phyloP scores from a whole-genome alignment of 1,284 basidiomycete species.

The Hymenochaete sp. region DNA sequence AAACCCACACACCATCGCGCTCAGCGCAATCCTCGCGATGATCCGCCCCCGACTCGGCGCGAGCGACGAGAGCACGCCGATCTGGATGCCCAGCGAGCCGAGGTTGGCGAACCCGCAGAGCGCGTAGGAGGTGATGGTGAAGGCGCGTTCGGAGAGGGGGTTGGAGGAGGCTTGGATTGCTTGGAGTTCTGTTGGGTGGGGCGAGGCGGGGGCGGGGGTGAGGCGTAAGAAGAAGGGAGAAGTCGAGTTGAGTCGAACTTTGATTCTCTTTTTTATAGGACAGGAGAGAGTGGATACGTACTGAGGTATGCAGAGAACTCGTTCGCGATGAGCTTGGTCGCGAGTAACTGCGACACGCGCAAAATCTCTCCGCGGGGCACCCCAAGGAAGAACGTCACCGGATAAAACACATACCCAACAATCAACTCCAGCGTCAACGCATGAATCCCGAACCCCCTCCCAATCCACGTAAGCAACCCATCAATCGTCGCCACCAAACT shows the following conservation, averaged over 20 bases:
- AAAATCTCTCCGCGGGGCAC: slow-evolving; percentile 69
- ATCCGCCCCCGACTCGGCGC: slow-evolving; percentile 31
- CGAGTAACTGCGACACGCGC: slow-evolving; percentile 70
- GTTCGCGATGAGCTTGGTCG: slow-evolving; percentile 81
- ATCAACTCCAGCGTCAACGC: slow-evolving; percentile 78
- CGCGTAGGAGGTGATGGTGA: slow-evolving; percentile 72
- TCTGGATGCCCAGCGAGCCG: slow-evolving; percentile 80
- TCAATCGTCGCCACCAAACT: slow-evolving; percentile 77
- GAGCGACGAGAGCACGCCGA: slow-evolving; percentile 68
- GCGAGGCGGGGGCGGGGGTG: no score
- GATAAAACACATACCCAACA: slow-evolving; percentile 83
- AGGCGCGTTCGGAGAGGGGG: slow-evolving; percentile 63
- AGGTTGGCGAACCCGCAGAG: slow-evolving; percentile 90
- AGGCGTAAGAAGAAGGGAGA: background rate
- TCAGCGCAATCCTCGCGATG: slow-evolving; percentile 32
- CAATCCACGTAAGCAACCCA: slow-evolving; percentile 84
- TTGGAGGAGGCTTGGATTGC: slow-evolving; percentile 39
- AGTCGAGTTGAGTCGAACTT: background rate
- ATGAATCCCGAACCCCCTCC: slow-evolving; percentile 77
- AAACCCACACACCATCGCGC: slow-evolving; percentile 29
- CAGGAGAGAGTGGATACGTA: slow-evolving; percentile 22
- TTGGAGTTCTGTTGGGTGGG: slow-evolving; percentile 35
- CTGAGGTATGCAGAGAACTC: slow-evolving; percentile 76
- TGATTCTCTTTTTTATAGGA: background rate
- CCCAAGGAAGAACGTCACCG: slow-evolving; percentile 77